Base-by-base conservation (phyloP, 2,329 filamentous ascomycete species). In the Aspergillus sp. region DNA sequence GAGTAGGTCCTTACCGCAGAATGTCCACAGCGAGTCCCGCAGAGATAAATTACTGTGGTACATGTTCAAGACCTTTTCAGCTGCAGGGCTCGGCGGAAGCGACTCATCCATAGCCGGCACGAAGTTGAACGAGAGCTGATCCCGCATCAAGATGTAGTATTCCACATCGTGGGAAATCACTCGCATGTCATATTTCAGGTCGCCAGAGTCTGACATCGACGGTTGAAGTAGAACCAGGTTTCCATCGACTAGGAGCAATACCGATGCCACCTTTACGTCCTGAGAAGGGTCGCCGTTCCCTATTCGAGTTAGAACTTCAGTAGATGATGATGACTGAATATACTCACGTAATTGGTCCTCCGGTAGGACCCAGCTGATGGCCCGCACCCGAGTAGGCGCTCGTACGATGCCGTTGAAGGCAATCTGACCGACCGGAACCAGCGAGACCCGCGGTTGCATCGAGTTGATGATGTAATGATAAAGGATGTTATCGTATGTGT, bases 171-270 rank as follows among this genome's bases (percentile, higher is more conserved):
- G 90, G 11, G 92, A 91, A 66, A 99, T 88, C 53, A 97, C 88
- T 9, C 92, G 88, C 94, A 99, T 99, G 66, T 97, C 93, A 66
- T 99, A 99, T 75, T 96, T 97, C 47, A 96, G 79, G 61, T 91
- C 88, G 4, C 89, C 89, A 41, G 88, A 83, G 45, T 89, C 88
- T 47, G 89, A 92, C 4, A 90, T 78, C 0, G 90, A 92, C 1
- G 94, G 93, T 59, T 95, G 90, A 45, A 99, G 80, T 35, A 97
- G 76, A 10, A 97, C 94, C 17, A 99, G 82, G 69, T 99, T 99
- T 26, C 93, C 94, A 66, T 99, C 94, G 2, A 99, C 92, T n/a
- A 99, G 79, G 65, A 99, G 96, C 13, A 99, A 76, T 11, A 99
- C 92, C 0, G 91, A 95, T 7, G 94, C 94, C 50, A 93, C 88